Percentiles rank a stretch among this genome's conserved stretches.
These are phyloP conservation scores for Arabis alpina DNA, from an alignment of 345 rosid genomes.

Conservation along the genomic window DNA sequence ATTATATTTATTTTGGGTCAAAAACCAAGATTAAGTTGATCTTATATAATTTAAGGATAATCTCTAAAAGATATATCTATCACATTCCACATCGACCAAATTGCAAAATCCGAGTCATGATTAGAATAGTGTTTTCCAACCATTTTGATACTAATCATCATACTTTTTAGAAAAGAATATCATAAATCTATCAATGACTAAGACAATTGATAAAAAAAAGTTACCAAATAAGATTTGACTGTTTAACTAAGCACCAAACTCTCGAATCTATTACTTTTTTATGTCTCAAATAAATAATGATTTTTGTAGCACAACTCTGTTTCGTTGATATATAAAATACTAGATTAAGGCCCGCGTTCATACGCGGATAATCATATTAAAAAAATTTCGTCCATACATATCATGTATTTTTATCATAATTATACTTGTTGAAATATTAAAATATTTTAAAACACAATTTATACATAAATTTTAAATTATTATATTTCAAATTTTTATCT, in stretches of 20 bases:
- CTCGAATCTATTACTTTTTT: slow-evolving; percentile 7
- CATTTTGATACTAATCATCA: slow-evolving; percentile 14
- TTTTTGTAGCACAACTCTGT: too few relatives aligned
- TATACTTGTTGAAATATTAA: too few relatives aligned
- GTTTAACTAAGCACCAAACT: not conserved
- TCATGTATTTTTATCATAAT: too few relatives aligned
- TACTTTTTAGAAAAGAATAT: not conserved
- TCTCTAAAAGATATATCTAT: not conserved
- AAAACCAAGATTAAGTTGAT: too few relatives aligned
- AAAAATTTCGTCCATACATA: too few relatives aligned
- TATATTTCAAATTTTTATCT: too few relatives aligned
- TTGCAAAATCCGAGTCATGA: slow-evolving; percentile 24
- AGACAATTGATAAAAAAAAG: not conserved
- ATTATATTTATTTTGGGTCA: too few relatives aligned
- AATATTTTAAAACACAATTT: too few relatives aligned
- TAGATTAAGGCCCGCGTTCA: too few relatives aligned
- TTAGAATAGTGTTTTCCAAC: slow-evolving; percentile 6
- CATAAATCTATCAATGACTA: not conserved
- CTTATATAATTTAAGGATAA: not conserved
- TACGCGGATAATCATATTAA: too few relatives aligned
- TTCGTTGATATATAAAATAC: too few relatives aligned
- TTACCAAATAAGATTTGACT: slow-evolving; percentile 12
- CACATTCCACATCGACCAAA: slow-evolving; percentile 17
- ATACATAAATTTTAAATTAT: too few relatives aligned
- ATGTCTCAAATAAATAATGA: not conserved